phyloP scores from a whole-genome alignment of 257 asterid species.

The Solanum ahanhuiri region DNA sequence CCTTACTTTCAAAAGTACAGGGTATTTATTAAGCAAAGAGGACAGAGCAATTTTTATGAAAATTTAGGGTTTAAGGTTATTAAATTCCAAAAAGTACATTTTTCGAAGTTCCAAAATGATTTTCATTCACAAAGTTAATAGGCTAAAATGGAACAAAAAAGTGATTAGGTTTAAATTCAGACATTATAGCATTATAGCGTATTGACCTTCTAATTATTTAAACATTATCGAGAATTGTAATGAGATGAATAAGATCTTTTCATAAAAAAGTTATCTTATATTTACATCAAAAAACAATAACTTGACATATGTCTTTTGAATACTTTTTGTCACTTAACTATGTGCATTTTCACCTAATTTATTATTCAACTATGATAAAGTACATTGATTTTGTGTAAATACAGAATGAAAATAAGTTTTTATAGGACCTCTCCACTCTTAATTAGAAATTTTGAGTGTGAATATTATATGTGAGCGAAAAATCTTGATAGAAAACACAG shows the following conservation, averaged over 20 bases:
- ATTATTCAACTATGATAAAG: background rate
- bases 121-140: background rate
- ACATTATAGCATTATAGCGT: background rate
- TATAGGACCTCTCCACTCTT: fast-evolving
- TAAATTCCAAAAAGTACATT: background rate
- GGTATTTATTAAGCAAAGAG: background rate
- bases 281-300: background rate
- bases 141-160: background rate
- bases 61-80: background rate
- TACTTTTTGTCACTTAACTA: background rate
- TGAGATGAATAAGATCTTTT: background rate
- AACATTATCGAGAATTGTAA: background rate
- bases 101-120: background rate
- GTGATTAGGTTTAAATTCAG: background rate
- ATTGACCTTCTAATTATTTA: background rate
- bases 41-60: background rate
- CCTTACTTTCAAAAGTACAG: background rate
- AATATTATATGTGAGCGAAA: background rate
- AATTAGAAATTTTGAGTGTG: background rate
- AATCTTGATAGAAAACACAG: fast-evolving
- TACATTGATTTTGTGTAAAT: background rate
- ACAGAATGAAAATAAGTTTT: background rate
- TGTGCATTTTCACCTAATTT: background rate
- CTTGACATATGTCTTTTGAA: background rate
- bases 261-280: background rate